Evolutionary conservation across 441 rosid genomes (phyloP).

Genomic region (Eruca vesicaria): DNA sequence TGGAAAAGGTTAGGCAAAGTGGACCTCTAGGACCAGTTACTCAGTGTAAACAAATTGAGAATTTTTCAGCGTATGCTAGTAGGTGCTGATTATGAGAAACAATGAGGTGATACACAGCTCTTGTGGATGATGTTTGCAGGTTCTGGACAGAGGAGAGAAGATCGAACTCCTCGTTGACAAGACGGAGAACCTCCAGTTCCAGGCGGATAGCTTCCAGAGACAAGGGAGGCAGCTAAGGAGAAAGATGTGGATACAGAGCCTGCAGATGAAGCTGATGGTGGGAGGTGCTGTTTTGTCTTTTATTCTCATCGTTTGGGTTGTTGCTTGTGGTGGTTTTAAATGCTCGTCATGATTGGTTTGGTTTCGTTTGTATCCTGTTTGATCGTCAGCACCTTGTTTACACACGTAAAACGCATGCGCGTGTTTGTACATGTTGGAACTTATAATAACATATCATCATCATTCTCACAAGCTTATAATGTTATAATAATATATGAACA

Average conservation of each 20-base stretch:
- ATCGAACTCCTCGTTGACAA: constrained; percentile 95
- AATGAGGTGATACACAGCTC: not conserved
- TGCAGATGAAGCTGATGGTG: constrained; percentile 82
- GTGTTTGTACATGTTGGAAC: constrained; percentile 22
- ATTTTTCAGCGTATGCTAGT: not conserved
- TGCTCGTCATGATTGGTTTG: constrained; percentile 42
- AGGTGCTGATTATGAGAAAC: not conserved
- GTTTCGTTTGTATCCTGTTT: constrained; percentile 6
- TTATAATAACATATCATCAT: constrained; percentile 18
- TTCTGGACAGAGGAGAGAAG: constrained; percentile 94
- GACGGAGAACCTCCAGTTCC: constrained; percentile 87
- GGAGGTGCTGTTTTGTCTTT: constrained; percentile 59
- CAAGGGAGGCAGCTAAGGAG: constrained; percentile 91
- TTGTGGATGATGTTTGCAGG: constrained; percentile 41
- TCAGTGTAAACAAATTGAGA: not conserved
- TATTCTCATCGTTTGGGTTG: constrained; percentile 66
- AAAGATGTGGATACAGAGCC: constrained; percentile 95
- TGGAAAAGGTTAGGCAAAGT: not conserved
- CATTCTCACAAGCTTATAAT: not conserved
- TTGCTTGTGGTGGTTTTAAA: constrained; percentile 75
- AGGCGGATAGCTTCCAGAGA: constrained; percentile 98
- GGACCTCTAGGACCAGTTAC: not conserved
- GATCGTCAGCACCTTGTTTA: not conserved
- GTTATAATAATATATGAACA: not conserved
- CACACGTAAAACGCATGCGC: constrained; percentile 4